Evolutionary conservation across 2,329 filamentous ascomycete species (phyloP), one percentile per base, ranked within the genome.

Genomic region (Diaporthe vexans): DNA sequence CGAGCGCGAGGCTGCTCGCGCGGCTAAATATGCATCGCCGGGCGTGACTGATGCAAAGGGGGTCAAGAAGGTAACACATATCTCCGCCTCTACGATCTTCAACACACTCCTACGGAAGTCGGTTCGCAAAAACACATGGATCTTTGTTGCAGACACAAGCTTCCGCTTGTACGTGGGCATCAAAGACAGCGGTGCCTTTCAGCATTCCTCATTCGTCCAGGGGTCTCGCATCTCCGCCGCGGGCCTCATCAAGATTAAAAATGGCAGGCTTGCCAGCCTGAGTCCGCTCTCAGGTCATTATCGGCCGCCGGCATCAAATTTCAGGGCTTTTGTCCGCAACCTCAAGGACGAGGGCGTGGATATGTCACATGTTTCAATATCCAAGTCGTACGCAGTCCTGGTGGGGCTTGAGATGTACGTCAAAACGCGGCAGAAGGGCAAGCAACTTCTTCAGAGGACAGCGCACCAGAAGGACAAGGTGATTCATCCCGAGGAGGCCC

Each of bases 151-250:
- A 33, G 95, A 98, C 83, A 96, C 94, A 1, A 93, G 90, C 1
- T 97, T 95, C 81, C 91, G 94, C 0, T 86, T 98, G 0, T 98
- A 97, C 81, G 91, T 98, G 46, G 95, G 95, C 63, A 97, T 98
- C 85, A 98, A 98, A 80, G 91, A 94, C 81, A 93, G 92, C 5
- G 95, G 95, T 15, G 91, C 94, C 6, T 98, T 98, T 79, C 95
- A 98, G 79, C 95, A 98, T 83, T 95, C 93, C 17, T 97, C 94
- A 0, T 98, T 98, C 79, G 87, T 98, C 1, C 94, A 95, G 76
- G 95, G 95, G 33, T 89, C 92, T 13, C 91, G 95, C 17, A 95
- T 98, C 70, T 91, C 92, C 0, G 92, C 95, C 0, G 95, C 95
- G 5, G 95, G 95, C 0, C 86, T 96, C 35, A 95, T 98, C 81